phyloP scores from a whole-genome alignment of 2,329 filamentous ascomycete species.

The Pseudogymnoascus sp. region DNA sequence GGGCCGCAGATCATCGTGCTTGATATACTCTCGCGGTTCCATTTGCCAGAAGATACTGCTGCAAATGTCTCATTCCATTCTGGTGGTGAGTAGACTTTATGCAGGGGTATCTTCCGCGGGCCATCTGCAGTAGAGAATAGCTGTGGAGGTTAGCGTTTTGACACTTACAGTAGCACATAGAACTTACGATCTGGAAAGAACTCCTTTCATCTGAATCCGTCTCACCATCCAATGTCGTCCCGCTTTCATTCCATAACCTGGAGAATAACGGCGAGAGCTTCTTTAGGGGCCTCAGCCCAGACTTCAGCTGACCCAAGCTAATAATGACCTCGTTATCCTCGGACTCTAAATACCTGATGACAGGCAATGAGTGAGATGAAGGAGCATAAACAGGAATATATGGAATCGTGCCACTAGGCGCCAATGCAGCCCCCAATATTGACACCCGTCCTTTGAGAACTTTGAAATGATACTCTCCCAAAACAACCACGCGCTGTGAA shows the following conservation, averaged over 20 bases:
- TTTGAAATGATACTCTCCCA: slow-evolving; percentile 60
- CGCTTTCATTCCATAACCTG: slow-evolving; percentile 52
- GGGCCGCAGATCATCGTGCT: slow-evolving; percentile 54
- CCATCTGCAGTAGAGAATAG: slow-evolving; percentile 45
- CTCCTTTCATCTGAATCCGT: slow-evolving; percentile 21
- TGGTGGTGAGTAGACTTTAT: slow-evolving; percentile 47
- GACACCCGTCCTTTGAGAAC: slow-evolving; percentile 54
- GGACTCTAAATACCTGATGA: slow-evolving; percentile 42
- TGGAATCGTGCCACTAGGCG: slow-evolving; percentile 31
- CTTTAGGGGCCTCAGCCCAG: slow-evolving; percentile 44
- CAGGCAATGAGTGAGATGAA: slow-evolving; percentile 60
- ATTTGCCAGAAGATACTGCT: slow-evolving; percentile 13
- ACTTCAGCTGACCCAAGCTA: slow-evolving; percentile 41
- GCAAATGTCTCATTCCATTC: slow-evolving; percentile 46
- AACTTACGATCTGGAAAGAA: slow-evolving; percentile 44
- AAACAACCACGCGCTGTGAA: slow-evolving; percentile 41
- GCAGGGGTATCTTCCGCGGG: slow-evolving; percentile 40
- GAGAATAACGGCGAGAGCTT: slow-evolving; percentile 57
- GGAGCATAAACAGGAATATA: slow-evolving; percentile 49
- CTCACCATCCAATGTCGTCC: slow-evolving; percentile 22
- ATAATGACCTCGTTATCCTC: slow-evolving; percentile 47
- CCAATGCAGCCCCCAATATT: slow-evolving; percentile 56
- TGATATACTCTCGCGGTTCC: slow-evolving; percentile 39
- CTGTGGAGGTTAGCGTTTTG: slow-evolving; percentile 31
- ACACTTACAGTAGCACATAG: slow-evolving; percentile 3